Base-by-base conservation (phyloP, 768 basidiomycete genomes). In the Gloeostereum incarnatum region DNA sequence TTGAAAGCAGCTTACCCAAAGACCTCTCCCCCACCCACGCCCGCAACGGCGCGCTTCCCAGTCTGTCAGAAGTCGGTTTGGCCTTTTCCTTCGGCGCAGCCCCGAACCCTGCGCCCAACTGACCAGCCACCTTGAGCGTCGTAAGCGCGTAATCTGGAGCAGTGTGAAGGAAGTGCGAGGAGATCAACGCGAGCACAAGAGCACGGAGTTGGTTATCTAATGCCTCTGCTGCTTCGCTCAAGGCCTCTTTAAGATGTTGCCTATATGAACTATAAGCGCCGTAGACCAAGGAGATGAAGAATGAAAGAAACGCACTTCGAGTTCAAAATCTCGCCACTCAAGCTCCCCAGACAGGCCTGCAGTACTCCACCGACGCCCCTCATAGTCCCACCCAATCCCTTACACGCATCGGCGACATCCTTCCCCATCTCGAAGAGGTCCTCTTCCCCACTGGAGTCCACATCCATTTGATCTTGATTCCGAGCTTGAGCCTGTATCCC, bases 201-300 rank as follows among this genome's bases (percentile, higher is more conserved):
- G 81, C 81, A 6, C 83, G 78, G 17, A 86, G 57, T 49, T 87
- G 72, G 44, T 86, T 88, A 44, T 88, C 85, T 17, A 69, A 73
- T 3, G 79, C 65, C 1, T 54, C 47, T 1, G 71, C 76, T 0
- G 75, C 71, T 9, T 79, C 59, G 11, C 68, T 62, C 2, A 89
- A 65, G 0, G 83, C 78, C 1, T 58, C 53, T 38, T 78, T 78
- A 36, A 70, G 60, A 34, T 78, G 68, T 36, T 69, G 62, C 45
- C 78, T 81, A 49, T 9, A 30, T 10, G 19, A 34, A 14, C 4
- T n/a, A 17, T 11, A 13, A 3, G 14, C 19, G 11, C 33, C 25
- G 16, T 8, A 6, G n/a, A 29, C 33, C 29, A 13, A 33, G 45
- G 17, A 19, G 13, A 21, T 7, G n/a, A 18, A 29, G 13, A 24